These are phyloP conservation scores for Vitis cinerea DNA, from an alignment of 164 flowering plant species.

Conservation along the genomic window DNA sequence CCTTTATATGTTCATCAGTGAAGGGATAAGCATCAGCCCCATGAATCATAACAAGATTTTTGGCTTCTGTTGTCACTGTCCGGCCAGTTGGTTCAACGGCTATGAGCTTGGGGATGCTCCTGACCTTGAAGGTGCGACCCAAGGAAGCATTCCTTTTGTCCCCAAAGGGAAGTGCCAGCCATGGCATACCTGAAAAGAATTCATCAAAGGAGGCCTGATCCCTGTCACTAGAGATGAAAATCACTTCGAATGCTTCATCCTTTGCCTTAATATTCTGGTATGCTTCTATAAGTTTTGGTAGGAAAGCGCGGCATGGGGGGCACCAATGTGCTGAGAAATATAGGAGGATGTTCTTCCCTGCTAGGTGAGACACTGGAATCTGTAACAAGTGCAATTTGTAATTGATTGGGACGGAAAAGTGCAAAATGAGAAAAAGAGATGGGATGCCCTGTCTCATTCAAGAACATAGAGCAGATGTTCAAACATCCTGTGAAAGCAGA, in stretches of 20 bases:
- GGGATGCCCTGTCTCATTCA: not conserved
- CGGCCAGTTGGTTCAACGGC: constrained; percentile 69
- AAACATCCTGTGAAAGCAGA: not conserved
- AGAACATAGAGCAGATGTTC: not conserved
- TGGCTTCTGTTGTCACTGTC: constrained; percentile 52
- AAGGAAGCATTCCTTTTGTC: constrained; percentile 44
- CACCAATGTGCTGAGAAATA: constrained; percentile 81
- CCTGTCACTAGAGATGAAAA: constrained; percentile 60
- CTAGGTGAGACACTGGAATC: constrained; percentile 60
- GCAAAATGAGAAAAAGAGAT: constrained; percentile 26
- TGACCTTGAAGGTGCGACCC: constrained; percentile 44
- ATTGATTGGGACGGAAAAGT: constrained; percentile 13
- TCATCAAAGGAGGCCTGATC: constrained; percentile 58
- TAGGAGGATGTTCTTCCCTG: constrained; percentile 61
- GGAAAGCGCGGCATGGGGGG: constrained; percentile 67
- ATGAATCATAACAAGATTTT: constrained; percentile 33
- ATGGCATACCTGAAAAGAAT: constrained; percentile 63
- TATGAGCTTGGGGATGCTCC: constrained; percentile 53
- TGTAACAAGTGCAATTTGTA: constrained; percentile 3
- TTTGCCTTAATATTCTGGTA: constrained; percentile 62
- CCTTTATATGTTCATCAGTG: constrained; percentile 52
- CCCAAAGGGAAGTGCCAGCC: constrained; percentile 73
- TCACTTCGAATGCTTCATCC: constrained; percentile 54
- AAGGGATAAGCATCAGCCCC: constrained; percentile 80
- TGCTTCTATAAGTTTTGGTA: constrained; percentile 49